These are phyloP conservation scores for Lachnellula arida DNA, from an alignment of 2,329 filamentous ascomycete species.

Conservation along the genomic window DNA sequence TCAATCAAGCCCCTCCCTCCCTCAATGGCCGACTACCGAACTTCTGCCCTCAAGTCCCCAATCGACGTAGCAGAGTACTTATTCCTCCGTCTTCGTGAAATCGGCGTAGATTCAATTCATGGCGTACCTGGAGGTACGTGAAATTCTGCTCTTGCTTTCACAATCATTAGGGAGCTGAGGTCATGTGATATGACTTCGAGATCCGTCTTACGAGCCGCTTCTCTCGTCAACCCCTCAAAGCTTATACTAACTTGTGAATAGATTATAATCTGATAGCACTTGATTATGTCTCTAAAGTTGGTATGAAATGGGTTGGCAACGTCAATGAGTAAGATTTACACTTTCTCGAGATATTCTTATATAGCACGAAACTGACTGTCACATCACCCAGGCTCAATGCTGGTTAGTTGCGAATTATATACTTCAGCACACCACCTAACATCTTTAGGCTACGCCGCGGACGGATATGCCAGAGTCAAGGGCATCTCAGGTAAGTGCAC, in stretches of 20 bases:
- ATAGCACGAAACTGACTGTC: no score
- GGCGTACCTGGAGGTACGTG: conserved; percentile 52
- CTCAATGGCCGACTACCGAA: conserved; percentile 37
- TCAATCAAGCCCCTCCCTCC: no score
- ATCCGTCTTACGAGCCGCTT: no score
- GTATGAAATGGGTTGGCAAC: conserved; percentile 62
- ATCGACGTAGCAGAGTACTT: conserved; percentile 63
- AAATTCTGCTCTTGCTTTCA: no score
- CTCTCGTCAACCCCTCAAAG: no score
- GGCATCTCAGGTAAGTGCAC: conserved; percentile 45
- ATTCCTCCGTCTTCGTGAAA: conserved; percentile 58
- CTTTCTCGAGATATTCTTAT: no score
- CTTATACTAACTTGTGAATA: no score
- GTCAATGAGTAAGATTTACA: conserved; percentile 50
- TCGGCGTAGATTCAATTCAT: conserved; percentile 61
- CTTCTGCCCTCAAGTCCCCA: conserved; percentile 35
- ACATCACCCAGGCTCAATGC: conserved; percentile 50
- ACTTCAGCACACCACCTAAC: not conserved
- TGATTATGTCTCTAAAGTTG: conserved; percentile 57
- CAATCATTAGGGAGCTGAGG: no score
- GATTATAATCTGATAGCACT: conserved; percentile 69
- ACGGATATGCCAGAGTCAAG: conserved; percentile 71
- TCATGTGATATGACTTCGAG: no score
- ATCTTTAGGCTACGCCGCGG: conserved; percentile 64
- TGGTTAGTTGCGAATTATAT: conserved; percentile 40